Conservation (phyloP, 495 filamentous ascomycete genomes). For the Astrocystis sublimbata region DNA sequence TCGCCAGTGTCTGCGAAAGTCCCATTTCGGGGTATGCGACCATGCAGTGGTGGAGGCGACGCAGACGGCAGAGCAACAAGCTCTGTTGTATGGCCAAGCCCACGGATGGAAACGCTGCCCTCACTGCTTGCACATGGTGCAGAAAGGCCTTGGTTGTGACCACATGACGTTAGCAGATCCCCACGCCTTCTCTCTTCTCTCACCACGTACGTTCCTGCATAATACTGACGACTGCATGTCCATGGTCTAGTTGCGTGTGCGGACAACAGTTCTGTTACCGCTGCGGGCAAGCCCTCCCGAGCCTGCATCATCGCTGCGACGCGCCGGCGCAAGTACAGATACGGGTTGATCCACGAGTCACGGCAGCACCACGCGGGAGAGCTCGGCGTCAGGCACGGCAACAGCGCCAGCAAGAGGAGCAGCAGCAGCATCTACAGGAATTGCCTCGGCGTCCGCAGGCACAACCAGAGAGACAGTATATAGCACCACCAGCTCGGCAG, state of each 20-base stretch:
- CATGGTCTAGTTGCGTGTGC: not conserved
- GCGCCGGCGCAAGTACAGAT: no score
- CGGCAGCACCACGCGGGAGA: not conserved
- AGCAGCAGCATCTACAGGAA: not conserved
- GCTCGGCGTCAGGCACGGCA: not conserved
- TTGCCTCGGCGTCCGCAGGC: no score
- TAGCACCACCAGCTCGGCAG: not conserved
- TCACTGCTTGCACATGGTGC: slow-evolving; percentile 6
- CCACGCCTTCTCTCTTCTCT: not conserved
- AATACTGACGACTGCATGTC: not conserved
- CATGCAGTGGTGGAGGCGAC: not conserved
- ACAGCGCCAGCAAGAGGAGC: not conserved
- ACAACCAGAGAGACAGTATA: no score
- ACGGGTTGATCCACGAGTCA: not conserved
- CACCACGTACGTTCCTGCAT: no score
- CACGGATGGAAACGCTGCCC: slow-evolving; percentile 20
- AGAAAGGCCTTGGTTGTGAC: slow-evolving; percentile 8
- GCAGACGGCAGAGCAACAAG: not conserved
- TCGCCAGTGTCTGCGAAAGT: slow-evolving; percentile 6
- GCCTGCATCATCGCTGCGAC: not conserved
- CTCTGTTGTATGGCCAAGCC: not conserved
- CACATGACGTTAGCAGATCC: slow-evolving; percentile 9
- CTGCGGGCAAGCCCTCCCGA: not conserved
- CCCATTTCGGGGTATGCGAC: slow-evolving; percentile 2
- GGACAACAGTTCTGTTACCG: slow-evolving; percentile 5